Conservation (phyloP, 2,329 filamentous ascomycete species). For the Elsinoe arachidis region DNA sequence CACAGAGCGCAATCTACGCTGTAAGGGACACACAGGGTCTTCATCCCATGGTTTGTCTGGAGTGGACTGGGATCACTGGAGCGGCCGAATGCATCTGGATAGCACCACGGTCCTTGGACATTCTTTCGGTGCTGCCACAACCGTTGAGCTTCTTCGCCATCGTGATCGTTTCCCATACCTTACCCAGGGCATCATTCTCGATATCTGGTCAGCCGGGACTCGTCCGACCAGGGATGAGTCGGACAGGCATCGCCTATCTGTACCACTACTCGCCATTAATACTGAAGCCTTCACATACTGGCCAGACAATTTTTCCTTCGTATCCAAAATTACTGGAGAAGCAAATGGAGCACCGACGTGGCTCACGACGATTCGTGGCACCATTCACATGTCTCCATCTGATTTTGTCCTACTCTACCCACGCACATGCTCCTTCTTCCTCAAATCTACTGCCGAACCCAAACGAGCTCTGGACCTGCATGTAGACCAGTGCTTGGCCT, state of each 20-base stretch:
- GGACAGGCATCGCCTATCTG: conserved; percentile 32
- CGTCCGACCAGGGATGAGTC: conserved; percentile 33
- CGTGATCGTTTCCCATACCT: conserved; percentile 48
- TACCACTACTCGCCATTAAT: conserved; percentile 55
- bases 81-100: conserved; percentile 45
- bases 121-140: conserved; percentile 58
- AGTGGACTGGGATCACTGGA: conserved; percentile 50
- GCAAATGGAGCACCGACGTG: conserved; percentile 40
- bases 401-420: conserved; percentile 60
- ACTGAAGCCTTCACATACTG: conserved; percentile 64
- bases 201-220: conserved; percentile 51
- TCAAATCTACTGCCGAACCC: conserved; percentile 57
- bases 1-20: conserved; percentile 45
- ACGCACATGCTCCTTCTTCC: conserved; percentile 47
- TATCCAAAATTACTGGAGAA: conserved; percentile 50
- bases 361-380: conserved; percentile 45
- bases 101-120: conserved; percentile 57
- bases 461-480: conserved; percentile 55
- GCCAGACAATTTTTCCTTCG: conserved; percentile 53
- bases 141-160: conserved; percentile 51
- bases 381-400: conserved; percentile 57
- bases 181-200: conserved; percentile 56
- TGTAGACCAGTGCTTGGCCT: conserved; percentile 54
- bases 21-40: conserved; percentile 49
- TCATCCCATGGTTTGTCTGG: conserved; percentile 51